These are phyloP conservation scores for Jamesozyma hellenica DNA, from an alignment of 805 yeast species.

Conservation along the genomic window DNA sequence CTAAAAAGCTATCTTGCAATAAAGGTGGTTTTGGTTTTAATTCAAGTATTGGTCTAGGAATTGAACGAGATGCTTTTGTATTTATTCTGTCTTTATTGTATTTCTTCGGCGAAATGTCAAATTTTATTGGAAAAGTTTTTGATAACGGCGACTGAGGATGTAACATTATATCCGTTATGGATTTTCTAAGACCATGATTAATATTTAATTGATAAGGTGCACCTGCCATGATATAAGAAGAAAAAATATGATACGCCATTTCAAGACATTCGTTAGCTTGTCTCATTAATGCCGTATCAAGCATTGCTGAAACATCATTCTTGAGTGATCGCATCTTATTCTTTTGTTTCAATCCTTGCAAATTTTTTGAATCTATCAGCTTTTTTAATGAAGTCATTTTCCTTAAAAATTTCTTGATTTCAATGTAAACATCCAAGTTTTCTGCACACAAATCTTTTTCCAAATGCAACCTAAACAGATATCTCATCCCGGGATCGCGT, in stretches of 20 bases:
- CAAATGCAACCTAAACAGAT: constrained; percentile 56
- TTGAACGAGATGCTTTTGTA: background rate
- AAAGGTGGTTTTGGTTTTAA: background rate
- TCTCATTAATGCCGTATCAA: constrained; percentile 33
- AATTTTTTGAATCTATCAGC: constrained; percentile 25
- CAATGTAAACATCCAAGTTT: constrained; percentile 62
- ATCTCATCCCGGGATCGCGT: constrained; percentile 66
- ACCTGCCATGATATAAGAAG: constrained; percentile 53
- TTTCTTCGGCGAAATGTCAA: background rate
- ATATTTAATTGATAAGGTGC: constrained; percentile 66
- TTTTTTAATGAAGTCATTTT: constrained; percentile 37
- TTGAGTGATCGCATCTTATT: constrained; percentile 8
- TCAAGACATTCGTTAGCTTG: constrained; percentile 49
- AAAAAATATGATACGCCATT: constrained; percentile 52
- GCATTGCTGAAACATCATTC: constrained; percentile 24
- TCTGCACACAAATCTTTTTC: constrained; percentile 60
- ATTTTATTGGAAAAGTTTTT: constrained; percentile 1
- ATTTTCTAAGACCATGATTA: constrained; percentile 40
- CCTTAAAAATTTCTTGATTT: constrained; percentile 43
- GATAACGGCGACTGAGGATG: constrained; percentile 30
- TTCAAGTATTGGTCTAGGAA: background rate
- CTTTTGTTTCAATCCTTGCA: constrained; percentile 6
- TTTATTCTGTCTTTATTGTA: background rate
- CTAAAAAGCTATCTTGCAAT: background rate
- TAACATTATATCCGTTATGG: constrained; percentile 34